Conservation (phyloP, 148 eudicot genomes). For the Beta vulgaris region DNA sequence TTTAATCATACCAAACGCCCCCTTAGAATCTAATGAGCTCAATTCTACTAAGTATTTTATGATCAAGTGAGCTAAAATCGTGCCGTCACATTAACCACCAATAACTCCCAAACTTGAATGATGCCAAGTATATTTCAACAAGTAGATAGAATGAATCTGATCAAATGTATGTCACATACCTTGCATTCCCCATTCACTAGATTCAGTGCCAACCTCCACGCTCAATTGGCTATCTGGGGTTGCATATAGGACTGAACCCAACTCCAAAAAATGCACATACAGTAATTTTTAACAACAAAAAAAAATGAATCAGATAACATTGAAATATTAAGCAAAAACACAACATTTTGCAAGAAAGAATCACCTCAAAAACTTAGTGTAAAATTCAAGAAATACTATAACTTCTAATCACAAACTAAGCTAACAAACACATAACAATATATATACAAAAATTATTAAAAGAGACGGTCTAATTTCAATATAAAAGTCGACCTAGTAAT, state of each 20-base stretch:
- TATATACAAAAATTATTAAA: neutral
- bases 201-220: constrained; percentile 56
- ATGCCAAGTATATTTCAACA: neutral
- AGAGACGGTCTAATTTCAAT: too few species aligned
- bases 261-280: neutral
- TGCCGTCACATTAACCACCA: neutral
- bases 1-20: too few species aligned
- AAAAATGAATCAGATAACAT: neutral
- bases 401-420: neutral
- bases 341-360: neutral
- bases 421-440: neutral
- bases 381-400: neutral
- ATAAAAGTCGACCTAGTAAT: too few species aligned
- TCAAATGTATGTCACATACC: constrained; percentile 41
- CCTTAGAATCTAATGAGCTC: neutral
- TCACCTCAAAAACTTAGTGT: neutral
- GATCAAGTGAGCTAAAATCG: neutral
- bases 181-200: constrained; percentile 89
- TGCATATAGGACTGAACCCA: constrained; percentile 52
- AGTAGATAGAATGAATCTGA: neutral
- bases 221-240: constrained; percentile 55
- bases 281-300: too few species aligned
- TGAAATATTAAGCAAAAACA: neutral
- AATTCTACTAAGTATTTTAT: neutral
- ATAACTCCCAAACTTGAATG: neutral